These are phyloP conservation scores for Lolium rigidum DNA, from an alignment of 176 grass and related monocot genomes.

Conservation along the genomic window DNA sequence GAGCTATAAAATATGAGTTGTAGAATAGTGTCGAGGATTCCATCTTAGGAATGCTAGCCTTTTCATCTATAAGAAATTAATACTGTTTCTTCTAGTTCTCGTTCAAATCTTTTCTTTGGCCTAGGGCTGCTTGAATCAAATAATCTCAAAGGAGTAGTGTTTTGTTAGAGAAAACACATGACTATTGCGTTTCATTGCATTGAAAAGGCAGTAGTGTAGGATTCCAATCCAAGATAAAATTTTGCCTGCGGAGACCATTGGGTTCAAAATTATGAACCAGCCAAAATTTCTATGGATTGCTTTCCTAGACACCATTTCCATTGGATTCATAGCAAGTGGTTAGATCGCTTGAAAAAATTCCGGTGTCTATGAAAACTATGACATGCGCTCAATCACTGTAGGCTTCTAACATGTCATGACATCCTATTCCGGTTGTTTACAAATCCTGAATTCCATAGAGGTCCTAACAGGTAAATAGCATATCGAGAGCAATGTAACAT, in stretches of 20 bases:
- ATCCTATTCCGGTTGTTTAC: background rate
- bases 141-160: background rate
- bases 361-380: conserved; percentile 6
- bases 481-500: conserved; percentile 32
- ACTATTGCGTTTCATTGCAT: too few relatives aligned
- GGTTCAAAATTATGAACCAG: background rate
- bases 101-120: conserved; percentile 12
- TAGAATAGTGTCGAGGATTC: conserved; percentile 27
- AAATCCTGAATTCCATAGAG: background rate
- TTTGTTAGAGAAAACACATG: too few relatives aligned
- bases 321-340: background rate
- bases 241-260: background rate
- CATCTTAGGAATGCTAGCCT: background rate
- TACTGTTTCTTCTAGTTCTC: conserved; percentile 33
- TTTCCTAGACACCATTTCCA: background rate
- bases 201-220: background rate
- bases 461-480: background rate
- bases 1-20: conserved; percentile 12
- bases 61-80: background rate
- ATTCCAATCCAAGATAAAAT: background rate
- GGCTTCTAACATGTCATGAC: background rate
- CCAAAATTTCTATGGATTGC: conserved; percentile 7
- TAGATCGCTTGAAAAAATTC: background rate
- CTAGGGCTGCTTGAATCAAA: background rate
- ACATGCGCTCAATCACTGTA: background rate